phyloP scores from a whole-genome alignment of 306 rosid species.

The Rosa lucieae region DNA sequence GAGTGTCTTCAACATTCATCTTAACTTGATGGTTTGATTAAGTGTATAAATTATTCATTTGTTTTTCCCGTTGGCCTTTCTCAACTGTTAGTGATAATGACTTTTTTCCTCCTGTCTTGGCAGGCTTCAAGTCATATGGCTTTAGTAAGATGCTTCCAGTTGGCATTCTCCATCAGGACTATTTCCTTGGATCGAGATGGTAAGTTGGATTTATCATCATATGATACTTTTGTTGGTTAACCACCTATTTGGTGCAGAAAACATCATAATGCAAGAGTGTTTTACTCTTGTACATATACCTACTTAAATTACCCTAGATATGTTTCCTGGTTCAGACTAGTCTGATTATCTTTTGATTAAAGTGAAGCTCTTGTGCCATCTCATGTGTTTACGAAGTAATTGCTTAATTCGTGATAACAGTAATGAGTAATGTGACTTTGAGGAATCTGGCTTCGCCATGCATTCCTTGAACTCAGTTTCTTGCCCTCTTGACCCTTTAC shows the following conservation, averaged over 20 bases:
- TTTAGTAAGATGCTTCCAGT: slow-evolving; percentile 86
- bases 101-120: slow-evolving; percentile 29
- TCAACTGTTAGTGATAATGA: slow-evolving; percentile 21
- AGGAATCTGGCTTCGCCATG: neutral
- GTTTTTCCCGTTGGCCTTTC: neutral
- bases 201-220: slow-evolving; percentile 25
- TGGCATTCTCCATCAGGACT: slow-evolving; percentile 76
- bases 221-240: neutral
- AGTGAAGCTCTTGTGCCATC: neutral
- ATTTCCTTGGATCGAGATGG: slow-evolving; percentile 73
- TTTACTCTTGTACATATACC: neutral
- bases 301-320: neutral
- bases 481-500: neutral
- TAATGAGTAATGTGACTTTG: neutral
- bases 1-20: slow-evolving; percentile 1
- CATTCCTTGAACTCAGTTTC: neutral
- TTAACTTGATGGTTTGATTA: neutral
- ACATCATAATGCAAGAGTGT: neutral
- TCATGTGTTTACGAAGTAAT: neutral
- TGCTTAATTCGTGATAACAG: neutral
- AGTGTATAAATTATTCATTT: neutral
- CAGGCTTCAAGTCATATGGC: slow-evolving; percentile 78
- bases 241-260: neutral
- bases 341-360: neutral
- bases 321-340: slow-evolving; percentile 4